Percentiles rank a stretch among this genome's conserved stretches.
Conservation (phyloP, 257 asterid genomes). For the Ilex asprella region DNA sequence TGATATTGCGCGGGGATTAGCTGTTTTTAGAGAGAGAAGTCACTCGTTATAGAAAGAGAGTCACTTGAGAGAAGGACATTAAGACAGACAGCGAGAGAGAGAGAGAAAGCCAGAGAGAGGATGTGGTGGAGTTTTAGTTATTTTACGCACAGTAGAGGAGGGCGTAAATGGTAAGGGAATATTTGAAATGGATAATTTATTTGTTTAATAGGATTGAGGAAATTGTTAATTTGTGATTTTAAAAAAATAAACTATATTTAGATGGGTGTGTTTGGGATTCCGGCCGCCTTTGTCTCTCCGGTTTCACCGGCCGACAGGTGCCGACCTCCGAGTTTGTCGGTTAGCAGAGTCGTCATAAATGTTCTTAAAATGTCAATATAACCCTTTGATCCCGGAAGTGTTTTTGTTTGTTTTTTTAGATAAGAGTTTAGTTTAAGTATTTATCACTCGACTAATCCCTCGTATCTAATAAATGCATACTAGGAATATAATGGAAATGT, state of each 20-base stretch:
- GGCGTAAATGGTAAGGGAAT: conserved; percentile 32
- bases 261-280: not conserved
- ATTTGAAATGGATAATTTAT: conserved; percentile 25
- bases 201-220: too few species aligned
- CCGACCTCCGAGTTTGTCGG: conserved; percentile 76
- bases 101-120: too few species aligned
- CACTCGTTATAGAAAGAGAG: conserved; percentile 14
- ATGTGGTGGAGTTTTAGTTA: too few species aligned
- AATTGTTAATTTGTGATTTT: too few species aligned
- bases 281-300: conserved; percentile 48
- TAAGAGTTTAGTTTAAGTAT: too few species aligned
- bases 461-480: too few species aligned
- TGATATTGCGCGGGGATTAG: conserved; percentile 15
- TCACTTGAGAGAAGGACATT: conserved; percentile 7
- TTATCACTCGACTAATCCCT: too few species aligned
- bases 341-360: conserved; percentile 33
- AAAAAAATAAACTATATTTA: too few species aligned
- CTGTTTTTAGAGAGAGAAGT: conserved; percentile 13
- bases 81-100: conserved; percentile 3
- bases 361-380: conserved; percentile 15
- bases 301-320: conserved; percentile 69
- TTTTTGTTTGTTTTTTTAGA: too few species aligned
- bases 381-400: conserved; percentile 2
- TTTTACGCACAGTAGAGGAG: not conserved
- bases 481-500: too few species aligned